Conservation (phyloP, 139 green algal genomes). For the Coccomyxa sp. region DNA sequence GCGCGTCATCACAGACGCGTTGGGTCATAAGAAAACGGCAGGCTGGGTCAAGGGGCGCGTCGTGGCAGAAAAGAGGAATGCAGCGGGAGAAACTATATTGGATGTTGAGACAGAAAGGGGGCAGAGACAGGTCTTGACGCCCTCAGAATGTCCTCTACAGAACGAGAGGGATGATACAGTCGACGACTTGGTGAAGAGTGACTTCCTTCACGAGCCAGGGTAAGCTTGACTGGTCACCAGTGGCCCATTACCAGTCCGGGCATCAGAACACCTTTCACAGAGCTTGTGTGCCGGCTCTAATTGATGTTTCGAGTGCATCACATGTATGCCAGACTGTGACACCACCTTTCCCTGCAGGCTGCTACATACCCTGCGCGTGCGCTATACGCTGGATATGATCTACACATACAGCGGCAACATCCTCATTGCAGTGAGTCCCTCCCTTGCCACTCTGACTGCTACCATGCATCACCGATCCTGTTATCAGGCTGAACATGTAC, state of each 20-base stretch:
- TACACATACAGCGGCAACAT: conserved; percentile 88
- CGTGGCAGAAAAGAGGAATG: background rate
- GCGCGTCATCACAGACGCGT: background rate
- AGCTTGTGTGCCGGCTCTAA: background rate
- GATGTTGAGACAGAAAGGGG: conserved; percentile 29
- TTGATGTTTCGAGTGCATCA: background rate
- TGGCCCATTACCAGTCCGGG: background rate
- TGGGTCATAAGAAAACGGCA: conserved; percentile 1
- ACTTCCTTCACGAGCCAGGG: conserved; percentile 63
- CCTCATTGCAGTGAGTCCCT: conserved; percentile 80
- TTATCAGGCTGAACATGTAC: background rate
- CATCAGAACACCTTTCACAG: background rate
- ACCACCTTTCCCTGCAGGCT: conserved; percentile 50
- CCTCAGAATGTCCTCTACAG: conserved; percentile 22
- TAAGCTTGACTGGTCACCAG: background rate
- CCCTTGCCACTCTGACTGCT: too few species aligned
- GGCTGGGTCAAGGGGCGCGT: conserved; percentile 23
- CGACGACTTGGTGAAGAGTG: conserved; percentile 49
- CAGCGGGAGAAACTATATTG: conserved; percentile 1
- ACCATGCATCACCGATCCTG: too few species aligned
- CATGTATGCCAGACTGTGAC: background rate
- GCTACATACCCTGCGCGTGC: conserved; percentile 68
- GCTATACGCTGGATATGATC: conserved; percentile 76
- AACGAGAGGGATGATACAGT: conserved; percentile 59
- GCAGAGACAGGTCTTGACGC: background rate